Conservation (phyloP, 2,329 filamentous ascomycete genomes). For the Cordyceps farinosa region DNA sequence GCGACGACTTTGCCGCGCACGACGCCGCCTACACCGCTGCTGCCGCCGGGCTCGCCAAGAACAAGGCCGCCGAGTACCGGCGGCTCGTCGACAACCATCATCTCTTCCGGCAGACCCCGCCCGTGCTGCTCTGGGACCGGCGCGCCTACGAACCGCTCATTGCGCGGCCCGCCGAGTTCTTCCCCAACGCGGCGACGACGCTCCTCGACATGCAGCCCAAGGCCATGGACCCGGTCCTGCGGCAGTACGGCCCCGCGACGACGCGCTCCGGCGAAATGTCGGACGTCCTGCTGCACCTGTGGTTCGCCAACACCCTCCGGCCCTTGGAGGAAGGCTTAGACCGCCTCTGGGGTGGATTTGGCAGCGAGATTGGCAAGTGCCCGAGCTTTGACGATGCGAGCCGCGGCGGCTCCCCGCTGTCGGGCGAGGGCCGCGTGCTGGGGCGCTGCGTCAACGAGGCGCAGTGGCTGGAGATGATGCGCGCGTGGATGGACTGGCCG, state of each 20-base stretch:
- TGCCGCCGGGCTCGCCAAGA: conserved; percentile 33
- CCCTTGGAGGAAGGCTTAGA: conserved; percentile 46
- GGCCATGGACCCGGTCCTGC: conserved; percentile 45
- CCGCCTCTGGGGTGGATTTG: conserved; percentile 56
- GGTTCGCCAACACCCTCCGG: conserved; percentile 44
- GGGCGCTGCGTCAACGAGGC: conserved; percentile 47
- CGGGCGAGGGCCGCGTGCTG: conserved; percentile 32
- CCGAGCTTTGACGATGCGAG: conserved; percentile 46
- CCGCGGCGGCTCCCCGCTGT: conserved; percentile 43
- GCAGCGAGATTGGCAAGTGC: conserved; percentile 48
- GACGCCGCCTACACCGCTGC: conserved; percentile 34
- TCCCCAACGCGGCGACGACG: conserved; percentile 53
- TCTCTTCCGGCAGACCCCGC: conserved; percentile 43
- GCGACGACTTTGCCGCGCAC: conserved; percentile 25
- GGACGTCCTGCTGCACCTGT: conserved; percentile 43
- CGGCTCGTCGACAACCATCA: conserved; percentile 52
- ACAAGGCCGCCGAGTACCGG: conserved; percentile 34
- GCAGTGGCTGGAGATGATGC: conserved; percentile 56
- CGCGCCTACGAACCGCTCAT: conserved; percentile 67
- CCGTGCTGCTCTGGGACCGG: conserved; percentile 63
- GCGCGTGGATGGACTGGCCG: conserved; percentile 63
- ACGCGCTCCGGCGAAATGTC: conserved; percentile 47
- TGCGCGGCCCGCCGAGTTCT: conserved; percentile 59
- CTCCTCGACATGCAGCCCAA: conserved; percentile 68
- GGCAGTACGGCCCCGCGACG: conserved; percentile 39